Percentiles rank a stretch among this genome's conserved stretches.
These are phyloP conservation scores for Sonneratia alba DNA, from an alignment of 345 rosid genomes.

Conservation along the genomic window DNA sequence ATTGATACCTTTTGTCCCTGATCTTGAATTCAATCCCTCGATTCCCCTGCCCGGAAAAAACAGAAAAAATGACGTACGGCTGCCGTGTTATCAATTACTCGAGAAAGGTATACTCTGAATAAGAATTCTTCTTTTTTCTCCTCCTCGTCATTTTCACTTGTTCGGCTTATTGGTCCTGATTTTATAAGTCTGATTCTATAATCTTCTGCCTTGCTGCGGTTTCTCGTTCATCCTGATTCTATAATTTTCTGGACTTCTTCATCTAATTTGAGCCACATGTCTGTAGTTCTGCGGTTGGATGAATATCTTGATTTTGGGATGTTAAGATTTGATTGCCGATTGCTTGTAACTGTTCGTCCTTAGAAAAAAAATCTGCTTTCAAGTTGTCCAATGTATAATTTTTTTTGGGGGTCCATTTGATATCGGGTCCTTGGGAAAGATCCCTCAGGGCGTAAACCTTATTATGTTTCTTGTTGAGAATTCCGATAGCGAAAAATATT, in stretches of 20 bases:
- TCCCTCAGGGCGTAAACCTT: too few species aligned
- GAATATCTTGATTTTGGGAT: neutral
- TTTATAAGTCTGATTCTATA: neutral
- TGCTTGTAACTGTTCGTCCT: neutral
- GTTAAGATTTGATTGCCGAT: neutral
- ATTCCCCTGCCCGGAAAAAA: neutral
- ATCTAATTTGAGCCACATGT: neutral
- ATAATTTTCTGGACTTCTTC: neutral
- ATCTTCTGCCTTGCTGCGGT: neutral
- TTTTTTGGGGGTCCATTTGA: neutral
- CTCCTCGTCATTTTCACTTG: neutral
- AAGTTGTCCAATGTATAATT: neutral
- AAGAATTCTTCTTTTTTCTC: neutral
- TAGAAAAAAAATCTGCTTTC: neutral
- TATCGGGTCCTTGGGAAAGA: too few species aligned
- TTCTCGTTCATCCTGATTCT: neutral
- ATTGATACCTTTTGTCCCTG: neutral
- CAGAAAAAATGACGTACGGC: constrained; percentile 11
- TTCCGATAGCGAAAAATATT: too few species aligned
- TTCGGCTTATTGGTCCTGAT: neutral
- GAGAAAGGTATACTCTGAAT: constrained; percentile 9
- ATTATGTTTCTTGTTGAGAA: too few species aligned
- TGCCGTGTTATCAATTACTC: constrained; percentile 11
- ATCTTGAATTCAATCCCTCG: neutral
- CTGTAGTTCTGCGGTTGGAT: neutral